Evolutionary conservation across 192 early-diverging fungal species (phyloP), one percentile per base, ranked within the genome.

Genomic region (Coemansia aciculifera): DNA sequence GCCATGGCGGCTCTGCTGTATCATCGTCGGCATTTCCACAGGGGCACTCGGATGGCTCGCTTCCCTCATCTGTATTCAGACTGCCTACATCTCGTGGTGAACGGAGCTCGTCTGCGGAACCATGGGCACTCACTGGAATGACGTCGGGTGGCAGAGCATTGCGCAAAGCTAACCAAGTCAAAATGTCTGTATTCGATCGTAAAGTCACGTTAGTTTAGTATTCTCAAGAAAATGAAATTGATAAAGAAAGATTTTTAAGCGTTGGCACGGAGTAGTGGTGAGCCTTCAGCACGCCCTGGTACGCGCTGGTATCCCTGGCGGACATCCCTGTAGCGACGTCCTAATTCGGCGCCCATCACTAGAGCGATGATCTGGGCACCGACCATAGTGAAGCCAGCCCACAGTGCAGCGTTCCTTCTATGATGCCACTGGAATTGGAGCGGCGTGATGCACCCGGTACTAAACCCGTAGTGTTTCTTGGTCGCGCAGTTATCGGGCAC

Each of bases 381-480:
- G 19, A 81, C 71, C 67, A 76, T 67, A 23, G 67, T 63, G 3
- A 67, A 8, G 23, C 79, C 79, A 13, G 68, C 70, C 73, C 67
- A 72, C 17, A 76, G 32, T 5, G 70, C 39, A 5, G 69, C 51
- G 0, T 31, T 31, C 5, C 74, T 24, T 23, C 64, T 69, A 10
- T 36, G 23, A n/a, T 59, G 38, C 79, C 79, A 81, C 67, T 73
- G 66, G 32, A 64, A 39, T 44, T 44, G 38, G 5, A 81, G 64
- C 17, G 70, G 62, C 21, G 42, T 44, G 0, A 81, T 27, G 21
- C 79, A 81, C 0, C 79, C 79, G 15, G 39, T 29, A 10, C 61
- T 63, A 17, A 67, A 81, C 2, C 79, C 79, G 63, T 69, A 81
- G 36, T 75, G 61, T 29, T 73, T 81, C 63, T 81, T 76, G 42